Conservation (phyloP, 495 filamentous ascomycete genomes). For the Daldinia childiae region DNA sequence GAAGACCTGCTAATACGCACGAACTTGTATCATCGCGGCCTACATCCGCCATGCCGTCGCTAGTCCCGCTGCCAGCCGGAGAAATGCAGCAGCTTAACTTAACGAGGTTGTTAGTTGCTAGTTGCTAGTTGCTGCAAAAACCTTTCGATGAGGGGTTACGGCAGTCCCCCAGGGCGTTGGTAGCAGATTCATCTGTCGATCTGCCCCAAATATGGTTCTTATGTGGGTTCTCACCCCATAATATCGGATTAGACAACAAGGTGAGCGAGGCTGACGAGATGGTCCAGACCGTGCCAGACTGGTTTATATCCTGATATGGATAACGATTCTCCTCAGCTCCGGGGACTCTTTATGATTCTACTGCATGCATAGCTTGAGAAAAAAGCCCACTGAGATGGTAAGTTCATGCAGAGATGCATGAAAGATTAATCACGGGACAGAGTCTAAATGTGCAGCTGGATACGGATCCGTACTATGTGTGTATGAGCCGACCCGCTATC, state of each 20-base stretch:
- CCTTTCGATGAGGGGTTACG: conserved; percentile 31
- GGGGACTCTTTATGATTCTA: background rate
- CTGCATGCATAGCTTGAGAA: background rate
- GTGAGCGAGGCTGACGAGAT: conserved; percentile 25
- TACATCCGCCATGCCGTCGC: conserved; percentile 15
- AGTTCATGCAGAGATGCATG: conserved; percentile 37
- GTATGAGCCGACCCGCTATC: conserved; percentile 14
- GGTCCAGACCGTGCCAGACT: conserved; percentile 34
- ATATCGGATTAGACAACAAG: conserved; percentile 15
- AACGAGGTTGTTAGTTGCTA: too few species aligned
- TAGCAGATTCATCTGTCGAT: conserved; percentile 35
- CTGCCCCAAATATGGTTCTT: conserved; percentile 26
- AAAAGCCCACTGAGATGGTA: background rate
- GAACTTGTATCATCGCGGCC: conserved; percentile 21
- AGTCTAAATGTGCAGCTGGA: conserved; percentile 13
- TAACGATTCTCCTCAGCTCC: conserved; percentile 11
- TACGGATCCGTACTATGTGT: background rate
- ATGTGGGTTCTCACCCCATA: conserved; percentile 32
- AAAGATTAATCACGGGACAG: conserved; percentile 38
- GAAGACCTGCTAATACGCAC: conserved; percentile 15
- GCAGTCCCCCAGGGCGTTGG: conserved; percentile 12
- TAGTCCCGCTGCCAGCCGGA: conserved; percentile 17
- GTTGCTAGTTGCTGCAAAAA: conserved; percentile 12
- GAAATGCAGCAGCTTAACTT: conserved; percentile 19
- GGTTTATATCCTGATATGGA: conserved; percentile 4